Evolutionary conservation across 352 stramenopile genomes (phyloP), one percentile per base, ranked within the genome.

Genomic region (Plasmopara muralis): DNA sequence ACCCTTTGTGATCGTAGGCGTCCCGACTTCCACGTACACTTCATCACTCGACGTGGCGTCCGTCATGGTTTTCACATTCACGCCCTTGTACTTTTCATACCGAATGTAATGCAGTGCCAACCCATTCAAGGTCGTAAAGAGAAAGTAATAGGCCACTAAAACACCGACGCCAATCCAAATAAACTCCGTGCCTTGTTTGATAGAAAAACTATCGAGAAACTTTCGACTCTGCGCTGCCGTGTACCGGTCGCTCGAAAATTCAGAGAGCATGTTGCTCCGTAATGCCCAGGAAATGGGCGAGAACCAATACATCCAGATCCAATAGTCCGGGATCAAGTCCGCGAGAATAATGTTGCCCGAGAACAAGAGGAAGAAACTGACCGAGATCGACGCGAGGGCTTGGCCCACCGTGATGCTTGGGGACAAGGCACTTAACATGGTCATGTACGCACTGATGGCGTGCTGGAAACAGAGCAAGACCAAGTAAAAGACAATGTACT

Each of bases 241-340:
- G 53, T 82, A 82, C 0, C 49, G 43, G 15, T 64, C 43, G 3
- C 55, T 64, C 14, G 60, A 60, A 49, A 85, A 85, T 50, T 85
- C 74, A 0, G 71, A 78, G n/a, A 85, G 44, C 69, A 85, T 82
- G 34, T 82, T 58, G 33, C 43, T 63, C 2, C 70, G 72, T 9
- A 87, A 55, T 4, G 73, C 68, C 76, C 76, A 87, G 2, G 76
- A 53, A 4, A 85, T 14, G n/a, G 76, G 76, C 47, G 70, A 78
- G 64, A 82, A 79, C 76, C 73, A 88, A 60, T 86, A 84, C 72
- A 88, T 80, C 77, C 77, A 89, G 30, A 80, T 81, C 75, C 74
- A 86, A 44, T 87, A 89, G 33, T 78, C 39, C 39, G 75, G 75
- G 44, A 89, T 86, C 13, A 85, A 48, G 35, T 85, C 60, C 0